Conservation (phyloP, 2,329 filamentous ascomycete species). For the Myriosclerotinia curreyana region DNA sequence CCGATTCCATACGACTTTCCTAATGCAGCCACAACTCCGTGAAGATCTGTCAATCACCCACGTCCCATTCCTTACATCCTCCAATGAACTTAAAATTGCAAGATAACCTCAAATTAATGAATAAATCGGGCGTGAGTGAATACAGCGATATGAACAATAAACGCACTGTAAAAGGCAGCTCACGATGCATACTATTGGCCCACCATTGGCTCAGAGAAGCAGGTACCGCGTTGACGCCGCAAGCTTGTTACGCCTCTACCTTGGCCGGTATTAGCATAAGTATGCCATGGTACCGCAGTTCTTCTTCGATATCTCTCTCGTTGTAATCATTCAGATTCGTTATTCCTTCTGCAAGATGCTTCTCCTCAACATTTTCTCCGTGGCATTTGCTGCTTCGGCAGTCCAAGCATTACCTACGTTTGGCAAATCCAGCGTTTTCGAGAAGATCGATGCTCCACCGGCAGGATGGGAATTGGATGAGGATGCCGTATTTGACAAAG, state of each 20-base stretch:
- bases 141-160: slow-evolving; percentile 6
- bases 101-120: slow-evolving; percentile 21
- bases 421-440: slow-evolving; percentile 29
- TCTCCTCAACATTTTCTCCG: slow-evolving; percentile 19
- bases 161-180: slow-evolving; percentile 16
- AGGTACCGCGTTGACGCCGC: slow-evolving; percentile 19
- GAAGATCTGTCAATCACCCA: slow-evolving; percentile 14
- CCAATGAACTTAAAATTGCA: slow-evolving; percentile 4
- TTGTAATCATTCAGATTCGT: slow-evolving; percentile 18
- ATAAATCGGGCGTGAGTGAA: neutral
- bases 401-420: slow-evolving; percentile 20
- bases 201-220: slow-evolving; percentile 19
- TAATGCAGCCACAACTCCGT: slow-evolving; percentile 12
- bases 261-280: slow-evolving; percentile 21
- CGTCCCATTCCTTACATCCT: neutral
- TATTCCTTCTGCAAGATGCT: slow-evolving; percentile 22
- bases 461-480: slow-evolving; percentile 33
- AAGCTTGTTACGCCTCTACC: slow-evolving; percentile 14
- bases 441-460: slow-evolving; percentile 32
- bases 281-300: slow-evolving; percentile 12
- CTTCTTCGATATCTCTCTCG: neutral
- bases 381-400: slow-evolving; percentile 16
- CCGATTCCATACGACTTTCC: slow-evolving; percentile 18
- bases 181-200: neutral
- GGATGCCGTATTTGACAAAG: slow-evolving; percentile 31